These are phyloP conservation scores for Gnaphalium uliginosum DNA, from an alignment of 129 eudicot species.

Conservation along the genomic window DNA sequence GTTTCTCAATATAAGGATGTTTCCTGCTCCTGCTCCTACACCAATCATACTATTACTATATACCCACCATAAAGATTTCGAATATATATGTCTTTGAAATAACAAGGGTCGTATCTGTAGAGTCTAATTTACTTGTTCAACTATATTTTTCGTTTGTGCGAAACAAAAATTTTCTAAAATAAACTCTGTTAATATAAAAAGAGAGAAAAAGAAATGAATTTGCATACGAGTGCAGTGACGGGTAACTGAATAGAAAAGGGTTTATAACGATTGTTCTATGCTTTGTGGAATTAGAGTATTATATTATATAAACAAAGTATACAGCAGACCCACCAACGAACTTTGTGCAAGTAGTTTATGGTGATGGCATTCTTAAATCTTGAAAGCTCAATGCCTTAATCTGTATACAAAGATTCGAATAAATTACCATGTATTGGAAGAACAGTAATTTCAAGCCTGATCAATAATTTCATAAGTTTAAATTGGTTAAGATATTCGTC, in stretches of 20 bases:
- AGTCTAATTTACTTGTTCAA: neutral
- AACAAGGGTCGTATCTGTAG: neutral
- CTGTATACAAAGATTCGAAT: too few relatives aligned
- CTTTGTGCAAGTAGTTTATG: conserved; percentile 6
- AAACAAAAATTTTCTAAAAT: neutral
- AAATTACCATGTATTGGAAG: too few relatives aligned
- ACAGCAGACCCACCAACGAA: neutral
- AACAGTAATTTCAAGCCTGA: too few relatives aligned
- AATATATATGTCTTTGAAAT: neutral
- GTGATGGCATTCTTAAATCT: conserved; percentile 4
- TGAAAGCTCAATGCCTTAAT: too few relatives aligned
- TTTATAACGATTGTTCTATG: neutral
- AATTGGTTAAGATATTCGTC: too few relatives aligned
- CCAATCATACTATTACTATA: conserved; percentile 3
- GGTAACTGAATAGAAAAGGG: neutral
- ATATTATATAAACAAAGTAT: neutral
- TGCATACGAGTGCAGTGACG: conserved; percentile 5
- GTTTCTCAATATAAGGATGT: neutral
- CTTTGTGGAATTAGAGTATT: neutral
- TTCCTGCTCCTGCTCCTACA: conserved; percentile 12
- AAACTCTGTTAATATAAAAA: neutral
- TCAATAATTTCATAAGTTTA: too few relatives aligned
- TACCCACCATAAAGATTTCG: neutral
- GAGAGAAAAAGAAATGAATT: neutral
- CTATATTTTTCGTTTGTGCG: neutral